These are phyloP conservation scores for Mycena galericulata DNA, from an alignment of 768 basidiomycete species.

Conservation along the genomic window DNA sequence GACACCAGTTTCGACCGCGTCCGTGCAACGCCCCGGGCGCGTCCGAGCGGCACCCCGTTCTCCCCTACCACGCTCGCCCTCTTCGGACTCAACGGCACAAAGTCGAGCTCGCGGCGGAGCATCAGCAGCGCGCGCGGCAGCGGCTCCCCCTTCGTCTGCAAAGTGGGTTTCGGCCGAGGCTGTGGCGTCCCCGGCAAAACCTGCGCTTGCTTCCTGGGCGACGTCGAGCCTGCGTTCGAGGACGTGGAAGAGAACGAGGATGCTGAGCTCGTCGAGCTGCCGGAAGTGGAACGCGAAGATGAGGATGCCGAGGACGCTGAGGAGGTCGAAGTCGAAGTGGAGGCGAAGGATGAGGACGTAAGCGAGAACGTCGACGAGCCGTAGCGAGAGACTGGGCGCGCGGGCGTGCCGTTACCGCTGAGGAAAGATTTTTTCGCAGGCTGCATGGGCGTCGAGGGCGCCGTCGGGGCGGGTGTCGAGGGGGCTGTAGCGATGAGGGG, in stretches of 20 bases:
- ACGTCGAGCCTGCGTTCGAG: conserved; percentile 57
- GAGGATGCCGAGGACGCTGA: too few relatives aligned
- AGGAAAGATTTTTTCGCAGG: conserved; percentile 51
- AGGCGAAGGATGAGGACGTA: conserved; percentile 35
- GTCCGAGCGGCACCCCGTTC: conserved; percentile 18
- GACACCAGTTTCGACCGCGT: conserved; percentile 27
- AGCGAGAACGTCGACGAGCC: conserved; percentile 44
- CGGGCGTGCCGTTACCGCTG: conserved; percentile 43
- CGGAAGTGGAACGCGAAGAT: conserved; percentile 58
- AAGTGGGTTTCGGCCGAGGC: conserved; percentile 29
- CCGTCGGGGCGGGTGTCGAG: conserved; percentile 40
- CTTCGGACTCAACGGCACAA: conserved; percentile 77
- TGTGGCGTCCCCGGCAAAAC: neutral
- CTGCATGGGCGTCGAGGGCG: conserved; percentile 55
- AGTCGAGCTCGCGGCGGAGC: conserved; percentile 80
- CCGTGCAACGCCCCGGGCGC: conserved; percentile 18
- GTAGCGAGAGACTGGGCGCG: conserved; percentile 53
- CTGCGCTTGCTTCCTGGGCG: too few relatives aligned
- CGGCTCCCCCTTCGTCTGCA: conserved; percentile 48
- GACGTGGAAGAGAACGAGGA: conserved; percentile 58
- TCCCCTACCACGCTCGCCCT: conserved; percentile 47
- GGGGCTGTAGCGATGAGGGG: conserved; percentile 27
- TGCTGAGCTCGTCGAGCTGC: conserved; percentile 53
- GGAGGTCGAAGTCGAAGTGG: conserved; percentile 21
- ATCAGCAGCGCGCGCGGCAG: conserved; percentile 69